phyloP scores from a whole-genome alignment of 2,329 filamentous ascomycete genomes.

The Colletotrichum plurivorum region DNA sequence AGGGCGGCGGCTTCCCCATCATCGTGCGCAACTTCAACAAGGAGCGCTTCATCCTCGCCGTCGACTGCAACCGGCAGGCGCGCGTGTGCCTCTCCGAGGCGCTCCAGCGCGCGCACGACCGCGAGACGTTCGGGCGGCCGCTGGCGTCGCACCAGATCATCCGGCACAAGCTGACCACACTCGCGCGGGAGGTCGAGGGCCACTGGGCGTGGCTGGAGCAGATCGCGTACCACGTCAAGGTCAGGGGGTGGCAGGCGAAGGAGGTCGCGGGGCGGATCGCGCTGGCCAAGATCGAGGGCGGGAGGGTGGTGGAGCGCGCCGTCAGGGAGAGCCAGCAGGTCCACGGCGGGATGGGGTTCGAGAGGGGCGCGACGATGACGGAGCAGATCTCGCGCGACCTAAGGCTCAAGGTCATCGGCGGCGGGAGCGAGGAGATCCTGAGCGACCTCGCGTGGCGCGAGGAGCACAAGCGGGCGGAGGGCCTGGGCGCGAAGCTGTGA shows the following conservation, averaged over 20 bases:
- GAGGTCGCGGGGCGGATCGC: slow-evolving; percentile 51
- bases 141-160: slow-evolving; percentile 73
- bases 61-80: slow-evolving; percentile 69
- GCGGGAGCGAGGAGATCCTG: slow-evolving; percentile 69
- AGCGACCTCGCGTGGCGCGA: slow-evolving; percentile 66
- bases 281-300: slow-evolving; percentile 63
- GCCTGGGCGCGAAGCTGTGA: slow-evolving; percentile 28
- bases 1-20: slow-evolving; percentile 69
- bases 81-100: slow-evolving; percentile 69
- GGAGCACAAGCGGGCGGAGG: slow-evolving; percentile 47
- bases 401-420: slow-evolving; percentile 65
- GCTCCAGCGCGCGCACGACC: slow-evolving; percentile 63
- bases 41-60: slow-evolving; percentile 71
- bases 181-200: slow-evolving; percentile 72
- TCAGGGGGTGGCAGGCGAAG: slow-evolving; percentile 41
- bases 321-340: slow-evolving; percentile 68
- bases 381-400: slow-evolving; percentile 69
- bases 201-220: slow-evolving; percentile 75
- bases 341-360: slow-evolving; percentile 67
- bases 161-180: slow-evolving; percentile 70
- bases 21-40: slow-evolving; percentile 74
- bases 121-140: slow-evolving; percentile 71
- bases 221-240: slow-evolving; percentile 67
- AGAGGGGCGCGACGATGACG: slow-evolving; percentile 61
- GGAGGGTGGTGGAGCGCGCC: slow-evolving; percentile 63